Base-by-base conservation (phyloP, 768 basidiomycete species). In the Pleurotus pulmonarius region DNA sequence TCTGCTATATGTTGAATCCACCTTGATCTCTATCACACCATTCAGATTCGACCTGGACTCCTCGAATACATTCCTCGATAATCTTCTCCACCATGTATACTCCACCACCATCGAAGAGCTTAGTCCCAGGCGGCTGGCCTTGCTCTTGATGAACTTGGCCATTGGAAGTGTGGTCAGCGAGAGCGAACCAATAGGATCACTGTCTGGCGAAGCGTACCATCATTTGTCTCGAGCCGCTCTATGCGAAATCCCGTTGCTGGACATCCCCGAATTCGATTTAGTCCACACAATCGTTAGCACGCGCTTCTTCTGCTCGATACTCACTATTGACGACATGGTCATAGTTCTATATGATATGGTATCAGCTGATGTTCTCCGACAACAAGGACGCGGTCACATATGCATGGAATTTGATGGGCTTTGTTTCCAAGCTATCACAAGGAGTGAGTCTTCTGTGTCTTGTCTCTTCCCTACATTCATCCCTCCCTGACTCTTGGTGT, bases 351-450 rank as follows among this genome's bases (percentile, higher is more conserved):
- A 88, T 87, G 86, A 79, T 85, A 38, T 87, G 86, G 82, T 88
- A 86, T 63, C 81, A 88, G 55, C 74, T 87, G 16, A 83, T 87
- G 59, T 88, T 87, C 60, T 88, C 86, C 12, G 85, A 87, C 65
- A 84, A 88, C 66, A 86, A 82, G 59, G 85, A 86, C 59, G 86
- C 85, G 0, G 78, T 86, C 11, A 84, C 86, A 13, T 86, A 88
- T 57, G 86, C 87, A 15, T 90, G 87, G 87, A 86, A 86, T 56
- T 71, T 88, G 43, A 84, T 89, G 82, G 87, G 88, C 16, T 83
- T 90, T 55, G 80, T 86, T 7, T 83, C 83, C 26, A 89, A 88
- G 66, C 70, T 90, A 15, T 85, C 87, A 5, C 87, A 87, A 67
- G 85, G 83, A 60, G 87, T 88, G 65, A 69, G 87, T 68, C 8